Evolutionary conservation across 768 basidiomycete genomes (phyloP).

Genomic region (Amylocystis lapponica): DNA sequence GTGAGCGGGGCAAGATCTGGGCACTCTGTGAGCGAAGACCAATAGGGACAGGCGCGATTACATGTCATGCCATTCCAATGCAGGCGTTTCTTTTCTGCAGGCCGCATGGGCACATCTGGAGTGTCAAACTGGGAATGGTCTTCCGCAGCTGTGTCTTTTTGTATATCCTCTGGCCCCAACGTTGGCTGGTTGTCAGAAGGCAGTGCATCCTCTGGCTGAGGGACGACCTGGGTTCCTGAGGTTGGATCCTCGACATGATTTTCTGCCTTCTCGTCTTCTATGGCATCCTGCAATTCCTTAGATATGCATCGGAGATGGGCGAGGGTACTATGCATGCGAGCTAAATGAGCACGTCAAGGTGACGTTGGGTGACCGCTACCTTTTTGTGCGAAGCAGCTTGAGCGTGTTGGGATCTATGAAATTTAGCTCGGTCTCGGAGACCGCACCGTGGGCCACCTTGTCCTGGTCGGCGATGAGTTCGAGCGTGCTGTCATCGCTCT

Average conservation of each 20-base stretch:
- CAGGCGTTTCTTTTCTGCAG: conserved; percentile 80
- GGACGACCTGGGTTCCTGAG: no score
- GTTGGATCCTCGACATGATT: no score
- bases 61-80: conserved; percentile 87
- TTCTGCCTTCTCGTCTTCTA: conserved; percentile 10
- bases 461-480: conserved; percentile 50
- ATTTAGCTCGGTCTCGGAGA: conserved; percentile 61
- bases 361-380: conserved; percentile 41
- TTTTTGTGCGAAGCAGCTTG: conserved; percentile 60
- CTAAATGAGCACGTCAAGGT: no score
- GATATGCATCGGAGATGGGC: conserved; percentile 60
- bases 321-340: no score
- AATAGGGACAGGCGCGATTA: no score
- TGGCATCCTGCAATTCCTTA: conserved; percentile 41
- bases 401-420: conserved; percentile 53
- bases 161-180: no score
- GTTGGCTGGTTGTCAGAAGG: no score
- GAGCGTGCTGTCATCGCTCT: conserved; percentile 39
- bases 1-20: conserved; percentile 77
- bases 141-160: neutral
- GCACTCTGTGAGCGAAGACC: neutral
- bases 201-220: no score
- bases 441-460: conserved; percentile 43
- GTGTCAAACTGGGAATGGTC: conserved; percentile 38
- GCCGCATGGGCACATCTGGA: conserved; percentile 66